These are phyloP conservation scores for Nepenthes alata DNA, from an alignment of 179 eudicot genomes.

Conservation along the genomic window DNA sequence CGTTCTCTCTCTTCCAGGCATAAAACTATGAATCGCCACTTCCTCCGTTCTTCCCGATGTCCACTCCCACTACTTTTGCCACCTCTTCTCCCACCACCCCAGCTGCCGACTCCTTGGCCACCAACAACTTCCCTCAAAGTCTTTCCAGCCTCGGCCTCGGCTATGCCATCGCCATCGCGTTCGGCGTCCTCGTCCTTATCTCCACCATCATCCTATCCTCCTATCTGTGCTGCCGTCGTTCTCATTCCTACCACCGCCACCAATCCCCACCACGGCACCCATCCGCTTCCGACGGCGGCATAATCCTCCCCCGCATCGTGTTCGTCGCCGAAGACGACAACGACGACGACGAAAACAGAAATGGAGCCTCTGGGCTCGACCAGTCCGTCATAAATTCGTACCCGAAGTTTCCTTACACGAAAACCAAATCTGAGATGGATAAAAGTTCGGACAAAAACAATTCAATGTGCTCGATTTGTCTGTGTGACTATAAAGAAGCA, in stretches of 20 bases:
- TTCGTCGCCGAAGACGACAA: constrained; percentile 68
- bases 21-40: constrained; percentile 15
- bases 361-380: constrained; percentile 46
- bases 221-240: constrained; percentile 63
- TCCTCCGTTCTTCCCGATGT: constrained; percentile 11
- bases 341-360: constrained; percentile 8
- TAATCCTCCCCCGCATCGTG: constrained; percentile 62
- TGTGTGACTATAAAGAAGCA: constrained; percentile 58
- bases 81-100: constrained; percentile 5
- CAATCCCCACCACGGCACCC: constrained; percentile 2
- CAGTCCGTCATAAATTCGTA: constrained; percentile 56
- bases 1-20: background rate
- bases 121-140: constrained; percentile 7
- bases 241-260: constrained; percentile 15
- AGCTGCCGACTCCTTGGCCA: constrained; percentile 7
- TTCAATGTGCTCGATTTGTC: constrained; percentile 50
- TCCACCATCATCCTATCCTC: constrained; percentile 63
- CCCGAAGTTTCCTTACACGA: constrained; percentile 46
- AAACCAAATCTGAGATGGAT: constrained; percentile 2
- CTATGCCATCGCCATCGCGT: constrained; percentile 67
- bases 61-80: constrained; percentile 22
- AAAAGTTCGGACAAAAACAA: constrained; percentile 5
- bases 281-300: constrained; percentile 15
- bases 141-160: constrained; percentile 55
- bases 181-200: constrained; percentile 76